A percentile compares a stretch with the other conserved stretches of the same genome.
These are phyloP conservation scores for Boletus edulis DNA, from an alignment of 768 basidiomycete genomes.

Conservation along the genomic window DNA sequence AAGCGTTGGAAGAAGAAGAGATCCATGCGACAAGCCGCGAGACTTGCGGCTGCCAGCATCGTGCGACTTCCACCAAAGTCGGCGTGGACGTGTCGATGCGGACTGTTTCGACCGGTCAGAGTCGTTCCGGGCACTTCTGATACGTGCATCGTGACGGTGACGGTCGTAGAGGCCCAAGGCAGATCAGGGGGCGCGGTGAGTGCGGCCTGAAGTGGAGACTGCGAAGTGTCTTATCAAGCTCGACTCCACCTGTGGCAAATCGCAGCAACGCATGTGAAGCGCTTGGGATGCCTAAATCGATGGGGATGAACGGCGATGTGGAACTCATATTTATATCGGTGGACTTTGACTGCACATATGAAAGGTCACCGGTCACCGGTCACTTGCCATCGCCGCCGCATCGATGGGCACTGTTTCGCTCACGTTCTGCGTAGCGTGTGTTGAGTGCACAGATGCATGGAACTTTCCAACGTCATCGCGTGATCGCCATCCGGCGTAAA, in stretches of 20 bases:
- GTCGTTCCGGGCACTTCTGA: background rate
- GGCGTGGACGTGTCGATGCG: background rate
- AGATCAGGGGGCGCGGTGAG: background rate
- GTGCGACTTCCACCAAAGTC: no score
- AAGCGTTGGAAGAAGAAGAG: no score
- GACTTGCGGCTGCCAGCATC: background rate
- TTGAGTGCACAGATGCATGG: background rate
- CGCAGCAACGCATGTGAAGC: background rate
- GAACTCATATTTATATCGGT: background rate
- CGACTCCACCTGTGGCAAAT: background rate
- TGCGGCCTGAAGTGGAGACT: background rate
- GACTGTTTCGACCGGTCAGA: background rate
- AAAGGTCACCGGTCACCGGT: no score
- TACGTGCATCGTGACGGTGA: background rate
- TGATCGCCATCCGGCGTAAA: background rate
- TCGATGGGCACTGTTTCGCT: no score
- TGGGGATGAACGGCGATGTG: background rate
- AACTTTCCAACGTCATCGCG: background rate
- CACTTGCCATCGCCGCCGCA: no score
- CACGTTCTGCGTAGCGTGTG: background rate
- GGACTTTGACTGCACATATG: background rate
- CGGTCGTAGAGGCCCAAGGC: background rate
- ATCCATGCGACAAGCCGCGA: background rate
- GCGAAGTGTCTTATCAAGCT: conserved; percentile 2
- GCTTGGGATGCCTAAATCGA: conserved; percentile 3